Evolutionary conservation across 2,329 filamentous ascomycete genomes (phyloP), one percentile per base, ranked within the genome.

Genomic region (Pezizomycotina sp.): DNA sequence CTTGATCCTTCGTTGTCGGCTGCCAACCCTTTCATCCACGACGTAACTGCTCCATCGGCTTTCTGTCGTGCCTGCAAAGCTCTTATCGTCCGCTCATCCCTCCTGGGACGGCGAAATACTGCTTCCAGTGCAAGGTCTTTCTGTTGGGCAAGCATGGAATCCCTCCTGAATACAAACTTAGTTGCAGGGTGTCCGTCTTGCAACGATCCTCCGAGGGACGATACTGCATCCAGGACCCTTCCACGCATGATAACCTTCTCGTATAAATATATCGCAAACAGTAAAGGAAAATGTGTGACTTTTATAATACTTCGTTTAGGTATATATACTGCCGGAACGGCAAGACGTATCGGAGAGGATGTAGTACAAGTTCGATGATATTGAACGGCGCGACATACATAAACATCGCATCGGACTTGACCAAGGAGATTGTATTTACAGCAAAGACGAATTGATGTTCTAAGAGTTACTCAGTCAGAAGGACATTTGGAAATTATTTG

Each of bases 351-450:
- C 84, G 70, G 27, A 91, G 56, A 0, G 86, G 86, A 51, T 83
- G 83, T 18, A 92, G 62, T 1, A 86, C 54, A 86, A 84, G 95
- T 1, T 81, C 84, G 45, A 93, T 68, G 19, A 93, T 77, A 53
- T 95, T 95, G 9, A 79, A 77, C 0, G 86, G 86, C 1, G 86
- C 79, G 43, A 93, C 71, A 54, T 93, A 93, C 3, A 82, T 91
- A 62, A 95, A 95, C 0, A 93, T 63, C 0, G 83, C 79, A 55
- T 95, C 86, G n/a, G 89, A 92, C 57, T 93, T 95, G 47, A 93
- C 86, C 80, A 92, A 91, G 4, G 82, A 91, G 31, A 93, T 92
- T 4, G 86, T 91, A 54, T 93, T 95, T 56, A 95, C 83, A 0
- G 86, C 86, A 53, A 95, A 93, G 2, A 93, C 60, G 54, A 92